These are phyloP conservation scores for Scheffersomyces cryptocercus DNA, from an alignment of 1,139 yeast genomes.

Conservation along the genomic window DNA sequence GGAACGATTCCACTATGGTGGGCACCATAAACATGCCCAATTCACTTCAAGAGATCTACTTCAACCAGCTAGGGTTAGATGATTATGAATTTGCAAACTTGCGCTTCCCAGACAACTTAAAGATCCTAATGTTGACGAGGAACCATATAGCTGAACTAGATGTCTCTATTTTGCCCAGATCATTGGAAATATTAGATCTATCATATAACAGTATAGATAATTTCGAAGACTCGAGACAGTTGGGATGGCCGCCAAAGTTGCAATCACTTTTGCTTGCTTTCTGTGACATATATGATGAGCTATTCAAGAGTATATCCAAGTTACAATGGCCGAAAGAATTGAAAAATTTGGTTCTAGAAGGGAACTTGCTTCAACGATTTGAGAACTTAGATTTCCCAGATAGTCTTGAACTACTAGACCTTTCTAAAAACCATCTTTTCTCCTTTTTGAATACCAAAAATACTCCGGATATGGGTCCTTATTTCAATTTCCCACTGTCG, in stretches of 20 bases:
- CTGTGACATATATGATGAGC: slow-evolving; percentile 22
- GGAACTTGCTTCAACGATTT: slow-evolving; percentile 24
- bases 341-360: slow-evolving; percentile 23
- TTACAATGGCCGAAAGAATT: slow-evolving; percentile 28
- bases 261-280: slow-evolving; percentile 25
- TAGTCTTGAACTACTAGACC: slow-evolving; percentile 20
- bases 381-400: slow-evolving; percentile 24
- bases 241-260: slow-evolving; percentile 29
- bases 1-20: slow-evolving; percentile 24
- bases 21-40: slow-evolving; percentile 20
- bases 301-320: slow-evolving; percentile 15
- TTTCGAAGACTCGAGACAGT: slow-evolving; percentile 15
- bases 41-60: slow-evolving; percentile 25
- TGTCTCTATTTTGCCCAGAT: slow-evolving; percentile 24
- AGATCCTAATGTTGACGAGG: slow-evolving; percentile 36
- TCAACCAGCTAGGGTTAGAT: slow-evolving; percentile 31
- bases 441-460: slow-evolving; percentile 8
- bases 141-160: slow-evolving; percentile 25
- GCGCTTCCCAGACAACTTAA: slow-evolving; percentile 22
- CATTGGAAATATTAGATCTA: slow-evolving; percentile 31
- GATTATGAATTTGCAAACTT: slow-evolving; percentile 12
- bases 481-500: neutral
- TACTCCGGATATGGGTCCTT: neutral
- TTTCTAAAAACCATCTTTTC: slow-evolving; percentile 14
- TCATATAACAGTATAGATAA: slow-evolving; percentile 21